Base-by-base conservation (phyloP, 2,329 filamentous ascomycete genomes). In the Intubia oerlemansii region DNA sequence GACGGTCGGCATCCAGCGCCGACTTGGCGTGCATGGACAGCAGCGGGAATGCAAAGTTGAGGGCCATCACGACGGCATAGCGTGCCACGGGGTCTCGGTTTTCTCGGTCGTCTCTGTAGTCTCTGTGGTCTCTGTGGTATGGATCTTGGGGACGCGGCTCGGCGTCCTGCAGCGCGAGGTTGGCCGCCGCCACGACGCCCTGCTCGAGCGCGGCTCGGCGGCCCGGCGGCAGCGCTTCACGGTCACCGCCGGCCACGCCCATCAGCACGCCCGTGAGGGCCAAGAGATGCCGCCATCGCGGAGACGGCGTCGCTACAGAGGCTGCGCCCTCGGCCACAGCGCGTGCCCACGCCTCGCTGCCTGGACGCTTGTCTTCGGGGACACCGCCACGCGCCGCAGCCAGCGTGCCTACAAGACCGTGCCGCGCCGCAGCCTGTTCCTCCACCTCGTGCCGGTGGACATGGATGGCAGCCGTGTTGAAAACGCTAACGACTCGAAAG, bases 261-360 rank as follows among this genome's bases (percentile, higher is more conserved):
- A 85, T 62, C 33, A 92, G 50, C 14, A 91, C 54, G 4, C 81
- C 84, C 0, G 72, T 71, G 7, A 92, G 62, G 5, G 84, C 62
- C n/a, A 92, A 56, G 17, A 82, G 50, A 47, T 92, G 82, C 47
- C 81, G 73, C 81, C 81, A 92, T 42, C 79, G 57, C 16, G 58
- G 61, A 11, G 67, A 67, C 25, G 59, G 56, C 18, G 59, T n/a
- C n/a, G n/a, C n/a, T n/a, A n/a, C n/a, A n/a, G n/a, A 60, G 30
- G 71, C 65, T 8, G 62, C 56, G 20, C 66, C 66, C 39, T 59
- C 60, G 24, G 60, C 56, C 4, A 71, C 56, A 1, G 62, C 62
- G 13, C 57, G 53, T 7, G 62, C 52, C 66, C 66, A 72, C 14
- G 51, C 54, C 28, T 66, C 60, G 37, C 55, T 54, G 16, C 44